Base-by-base conservation (phyloP, 768 basidiomycete species). In the Asterophora parasitica region DNA sequence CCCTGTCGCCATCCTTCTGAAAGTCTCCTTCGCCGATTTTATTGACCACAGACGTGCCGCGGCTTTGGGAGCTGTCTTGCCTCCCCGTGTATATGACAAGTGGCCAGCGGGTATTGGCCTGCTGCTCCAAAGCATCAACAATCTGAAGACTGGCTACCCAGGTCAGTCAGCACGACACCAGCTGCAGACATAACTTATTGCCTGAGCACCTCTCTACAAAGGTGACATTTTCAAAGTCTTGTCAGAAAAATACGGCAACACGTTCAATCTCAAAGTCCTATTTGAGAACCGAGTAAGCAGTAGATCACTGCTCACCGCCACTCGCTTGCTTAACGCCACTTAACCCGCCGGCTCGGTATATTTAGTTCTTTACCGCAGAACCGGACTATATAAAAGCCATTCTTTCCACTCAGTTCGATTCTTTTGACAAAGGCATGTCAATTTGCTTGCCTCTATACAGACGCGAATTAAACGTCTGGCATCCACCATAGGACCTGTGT, bases 381-480 rank as follows among this genome's bases (percentile, higher is more conserved):
- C 77, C 77, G 4, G 71, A 74, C 31, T 62, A 77, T 47, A 61
- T 78, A 51, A 78, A 78, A 60, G 65, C 72, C 7, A 61, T 75
- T 19, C 66, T 78, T 8, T 69, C 76, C 2, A 76, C 74, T 1
- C 66, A 76, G 46, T 78, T 78, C 39, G 69, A 73, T 12, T 58
- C 61, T 15, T 78, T 74, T 43, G 71, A 65, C 6, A 78, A 78
- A 65, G 74, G 73, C 37, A 26, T n/a, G 23, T 32, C 9, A 23
- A 37, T 23, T 23, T 23, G 23, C 23, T 32, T 11, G 27, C 10
- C n/a, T 11, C 20, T n/a, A 36, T 39, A 50, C 8, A 34, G 32
- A 5, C 8, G 32, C 31, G 45, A 37, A 40, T 7, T 26, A n/a
- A 4, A 17, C 34, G 32, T 19, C n/a, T 19, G 10, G 42, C 0